A percentile compares a stretch with the other conserved stretches of the same genome.
These are phyloP conservation scores for Fagopyrum homotropicum DNA, from an alignment of 148 eudicot species.

Conservation along the genomic window DNA sequence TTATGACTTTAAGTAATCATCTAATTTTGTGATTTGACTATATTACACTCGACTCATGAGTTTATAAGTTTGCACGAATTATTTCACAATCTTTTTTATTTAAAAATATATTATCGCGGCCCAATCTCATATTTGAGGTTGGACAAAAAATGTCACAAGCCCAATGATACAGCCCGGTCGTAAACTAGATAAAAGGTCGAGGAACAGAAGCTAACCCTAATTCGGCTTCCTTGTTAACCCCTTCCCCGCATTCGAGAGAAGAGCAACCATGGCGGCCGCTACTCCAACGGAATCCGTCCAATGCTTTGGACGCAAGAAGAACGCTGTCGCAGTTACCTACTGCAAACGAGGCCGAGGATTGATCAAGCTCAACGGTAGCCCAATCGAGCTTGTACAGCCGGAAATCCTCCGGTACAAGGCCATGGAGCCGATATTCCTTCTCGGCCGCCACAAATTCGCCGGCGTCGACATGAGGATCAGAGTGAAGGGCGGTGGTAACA, in stretches of 20 bases:
- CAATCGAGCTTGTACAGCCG: constrained; percentile 28
- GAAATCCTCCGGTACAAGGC: constrained; percentile 33
- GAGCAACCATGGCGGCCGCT: constrained; percentile 20
- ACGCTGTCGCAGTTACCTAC: constrained; percentile 31
- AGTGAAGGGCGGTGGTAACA: constrained; percentile 30
- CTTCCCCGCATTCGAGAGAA: background rate
- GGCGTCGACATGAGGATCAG: constrained; percentile 32
- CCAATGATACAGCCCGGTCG: background rate
- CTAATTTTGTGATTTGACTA: no score
- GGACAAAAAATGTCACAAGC: background rate
- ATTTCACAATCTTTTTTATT: no score
- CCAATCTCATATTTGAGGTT: background rate
- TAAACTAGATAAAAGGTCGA: background rate
- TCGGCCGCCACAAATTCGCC: constrained; percentile 28
- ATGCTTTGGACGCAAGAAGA: constrained; percentile 36
- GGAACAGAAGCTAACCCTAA: background rate
- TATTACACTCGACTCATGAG: no score
- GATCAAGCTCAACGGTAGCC: constrained; percentile 26
- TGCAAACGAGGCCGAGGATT: constrained; percentile 29
- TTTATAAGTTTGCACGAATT: no score
- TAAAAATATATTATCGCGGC: background rate
- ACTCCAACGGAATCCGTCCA: constrained; percentile 21
- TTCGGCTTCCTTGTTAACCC: background rate
- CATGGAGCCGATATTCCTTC: constrained; percentile 26
- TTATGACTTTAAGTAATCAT: no score